Conservation (phyloP, 106 monocot genomes). For the Triglochin maritima region DNA sequence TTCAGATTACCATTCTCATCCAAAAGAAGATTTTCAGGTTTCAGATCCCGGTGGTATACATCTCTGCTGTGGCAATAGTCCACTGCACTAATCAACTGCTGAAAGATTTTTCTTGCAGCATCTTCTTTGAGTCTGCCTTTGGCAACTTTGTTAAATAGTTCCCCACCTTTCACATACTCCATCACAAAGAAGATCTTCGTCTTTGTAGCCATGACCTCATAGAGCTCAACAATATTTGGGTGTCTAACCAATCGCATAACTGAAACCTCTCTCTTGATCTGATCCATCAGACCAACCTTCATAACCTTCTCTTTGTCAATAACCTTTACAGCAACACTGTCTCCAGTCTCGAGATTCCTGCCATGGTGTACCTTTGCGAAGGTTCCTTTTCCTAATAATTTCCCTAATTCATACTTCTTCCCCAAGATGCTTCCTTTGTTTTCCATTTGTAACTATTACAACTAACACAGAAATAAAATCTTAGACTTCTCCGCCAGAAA, state of each 20-base stretch:
- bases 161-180: slow-evolving; percentile 54
- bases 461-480: neutral
- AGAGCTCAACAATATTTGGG: slow-evolving; percentile 46
- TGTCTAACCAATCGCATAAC: slow-evolving; percentile 46
- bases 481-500: neutral
- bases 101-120: slow-evolving; percentile 37
- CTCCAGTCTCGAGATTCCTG: slow-evolving; percentile 22
- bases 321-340: slow-evolving; percentile 57
- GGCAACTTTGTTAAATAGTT: slow-evolving; percentile 45
- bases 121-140: slow-evolving; percentile 42
- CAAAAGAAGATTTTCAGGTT: slow-evolving; percentile 48
- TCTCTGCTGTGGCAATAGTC: slow-evolving; percentile 55
- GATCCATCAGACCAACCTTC: slow-evolving; percentile 43
- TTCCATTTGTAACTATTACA: slow-evolving; percentile 15
- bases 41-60: slow-evolving; percentile 61
- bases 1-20: slow-evolving; percentile 53
- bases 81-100: slow-evolving; percentile 39
- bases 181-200: slow-evolving; percentile 58
- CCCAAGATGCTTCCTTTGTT: slow-evolving; percentile 31
- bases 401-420: slow-evolving; percentile 53
- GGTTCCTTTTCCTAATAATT: slow-evolving; percentile 51
- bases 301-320: slow-evolving; percentile 51
- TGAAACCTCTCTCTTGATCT: slow-evolving; percentile 55
- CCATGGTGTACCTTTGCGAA: slow-evolving; percentile 62
- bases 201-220: slow-evolving; percentile 62